Percentiles rank a stretch among this genome's conserved stretches.
phyloP scores from a whole-genome alignment of 2,329 filamentous ascomycete genomes.

The Rhinocladiella similis region DNA sequence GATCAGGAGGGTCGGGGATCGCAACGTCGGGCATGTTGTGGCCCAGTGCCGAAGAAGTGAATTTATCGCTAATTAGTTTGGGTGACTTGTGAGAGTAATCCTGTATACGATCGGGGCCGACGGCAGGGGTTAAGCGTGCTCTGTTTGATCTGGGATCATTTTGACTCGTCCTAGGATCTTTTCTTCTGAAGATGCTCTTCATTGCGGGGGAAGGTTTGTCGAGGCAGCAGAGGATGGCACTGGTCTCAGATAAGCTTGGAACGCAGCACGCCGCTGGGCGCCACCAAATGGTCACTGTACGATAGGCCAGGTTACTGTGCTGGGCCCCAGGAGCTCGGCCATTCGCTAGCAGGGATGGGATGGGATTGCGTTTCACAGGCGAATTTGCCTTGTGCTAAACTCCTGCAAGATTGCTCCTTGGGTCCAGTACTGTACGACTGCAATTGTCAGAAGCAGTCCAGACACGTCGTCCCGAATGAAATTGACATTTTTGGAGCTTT shows the following conservation, averaged over 20 bases:
- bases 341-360: neutral
- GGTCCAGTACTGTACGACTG: too few relatives aligned
- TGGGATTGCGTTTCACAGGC: neutral
- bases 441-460: too few relatives aligned
- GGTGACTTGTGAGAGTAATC: slow-evolving; percentile 30
- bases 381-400: neutral
- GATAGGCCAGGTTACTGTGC: too few relatives aligned
- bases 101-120: slow-evolving; percentile 22
- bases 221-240: neutral
- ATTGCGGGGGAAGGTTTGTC: slow-evolving; percentile 32
- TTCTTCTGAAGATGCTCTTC: slow-evolving; percentile 52
- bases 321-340: neutral
- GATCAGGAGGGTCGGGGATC: slow-evolving; percentile 82
- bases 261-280: slow-evolving; percentile 17
- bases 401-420: too few relatives aligned
- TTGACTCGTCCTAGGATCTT: slow-evolving; percentile 40
- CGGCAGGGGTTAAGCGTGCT: slow-evolving; percentile 10
- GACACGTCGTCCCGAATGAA: too few relatives aligned
- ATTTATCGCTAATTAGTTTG: slow-evolving; percentile 22
- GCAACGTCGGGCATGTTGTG: slow-evolving; percentile 64
- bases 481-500: neutral
- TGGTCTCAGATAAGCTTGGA: neutral
- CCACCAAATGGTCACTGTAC: too few relatives aligned
- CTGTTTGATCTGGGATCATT: slow-evolving; percentile 15
- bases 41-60: slow-evolving; percentile 18